phyloP scores from a whole-genome alignment of 176 grass and related monocot species.

The Musa itinerans region DNA sequence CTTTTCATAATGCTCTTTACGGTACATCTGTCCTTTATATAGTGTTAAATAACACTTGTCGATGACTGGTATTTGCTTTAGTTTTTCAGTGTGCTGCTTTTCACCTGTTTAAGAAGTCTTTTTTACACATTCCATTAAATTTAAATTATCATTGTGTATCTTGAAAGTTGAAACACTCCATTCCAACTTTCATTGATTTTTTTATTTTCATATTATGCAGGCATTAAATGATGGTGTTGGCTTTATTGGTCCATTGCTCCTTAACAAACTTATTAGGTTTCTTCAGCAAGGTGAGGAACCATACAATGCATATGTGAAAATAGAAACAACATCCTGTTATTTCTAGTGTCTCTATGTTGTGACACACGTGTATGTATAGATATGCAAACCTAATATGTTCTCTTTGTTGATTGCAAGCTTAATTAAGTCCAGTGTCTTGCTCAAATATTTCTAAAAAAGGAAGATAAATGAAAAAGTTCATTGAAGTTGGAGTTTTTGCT shows the following conservation, averaged over 20 bases:
- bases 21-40: not conserved
- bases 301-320: not conserved
- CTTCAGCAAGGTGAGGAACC: constrained; percentile 57
- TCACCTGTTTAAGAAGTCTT: not conserved
- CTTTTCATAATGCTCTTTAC: not conserved
- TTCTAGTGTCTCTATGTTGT: not conserved
- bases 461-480: not conserved
- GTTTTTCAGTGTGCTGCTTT: not conserved
- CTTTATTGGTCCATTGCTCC: constrained; percentile 69
- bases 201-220: constrained; percentile 24
- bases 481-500: not conserved
- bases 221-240: constrained; percentile 78
- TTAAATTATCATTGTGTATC: not conserved
- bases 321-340: not conserved
- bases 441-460: not conserved
- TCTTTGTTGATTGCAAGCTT: not conserved
- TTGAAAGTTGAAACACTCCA: not conserved
- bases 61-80: not conserved
- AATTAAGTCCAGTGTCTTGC: not conserved
- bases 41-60: not conserved
- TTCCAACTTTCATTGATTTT: not conserved
- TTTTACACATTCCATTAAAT: not conserved
- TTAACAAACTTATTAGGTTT: constrained; percentile 76
- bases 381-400: not conserved
- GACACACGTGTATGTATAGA: too few relatives aligned